Evolutionary conservation across 2,329 filamentous ascomycete genomes (phyloP), one percentile per base, ranked within the genome.

Genomic region (Colletotrichum cuscutae): DNA sequence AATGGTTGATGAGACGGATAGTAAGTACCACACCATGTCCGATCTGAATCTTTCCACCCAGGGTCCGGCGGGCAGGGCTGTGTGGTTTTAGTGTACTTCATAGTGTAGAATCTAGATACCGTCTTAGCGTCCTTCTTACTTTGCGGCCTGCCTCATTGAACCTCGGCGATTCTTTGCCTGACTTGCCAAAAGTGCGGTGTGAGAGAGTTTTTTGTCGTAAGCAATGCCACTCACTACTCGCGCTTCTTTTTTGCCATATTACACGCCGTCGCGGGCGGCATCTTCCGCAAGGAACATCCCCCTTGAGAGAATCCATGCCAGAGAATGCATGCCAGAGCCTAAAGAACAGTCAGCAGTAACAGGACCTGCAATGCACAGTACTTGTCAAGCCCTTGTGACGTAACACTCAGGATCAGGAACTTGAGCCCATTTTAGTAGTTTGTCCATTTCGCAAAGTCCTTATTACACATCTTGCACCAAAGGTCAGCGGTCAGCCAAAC

Each of bases 211-310:
- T 35, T 12, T 4, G 11, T 12, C 32, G 32, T 35, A 35, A 35
- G 32, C 32, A 42, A 15, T 42, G 35, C 15, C 37, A 42, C 13
- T 42, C 37, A 42, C 13, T 42, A 52, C 57, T 26, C 42, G 58
- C 28, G 37, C 37, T 15, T 42, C 13, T 37, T 6, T 53, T 54
- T 19, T 68, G 28, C 49, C 65, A 62, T 49, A 49, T 49, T 49
- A 49, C 8, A 49, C 42, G 35, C 28, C 28, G 11, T 26, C 19
- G 15, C 15, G n/a, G 37, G 53, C 59, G 54, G 53, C 70, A 64
- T 49, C 59, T 13, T 26, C n/a, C 30, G 28, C 69, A 68, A 53
- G 68, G 64, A 68, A 52, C 15, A 37, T 24, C 65, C 68, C 11
- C 15, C 15, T 30, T 42, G 9, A 28, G n/a, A 22, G 30, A 26